phyloP scores from a whole-genome alignment of 2,329 filamentous ascomycete species.

The Apiospora hydei region DNA sequence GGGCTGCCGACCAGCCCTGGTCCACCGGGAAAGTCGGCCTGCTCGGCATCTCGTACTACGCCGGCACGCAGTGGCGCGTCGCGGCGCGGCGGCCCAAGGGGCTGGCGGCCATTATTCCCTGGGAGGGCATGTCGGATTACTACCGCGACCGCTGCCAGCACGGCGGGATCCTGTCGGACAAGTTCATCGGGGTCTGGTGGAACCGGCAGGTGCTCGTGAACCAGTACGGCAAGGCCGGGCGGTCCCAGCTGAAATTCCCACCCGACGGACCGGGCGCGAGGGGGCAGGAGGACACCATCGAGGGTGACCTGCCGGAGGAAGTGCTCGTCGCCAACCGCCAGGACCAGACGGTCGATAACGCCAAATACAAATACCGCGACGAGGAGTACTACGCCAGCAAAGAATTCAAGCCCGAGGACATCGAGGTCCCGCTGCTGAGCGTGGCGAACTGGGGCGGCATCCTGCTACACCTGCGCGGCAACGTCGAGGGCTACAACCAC shows the following conservation, averaged over 20 bases:
- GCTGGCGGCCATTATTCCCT: conserved; percentile 55
- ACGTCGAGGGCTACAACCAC: conserved; percentile 69
- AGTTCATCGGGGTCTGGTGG: conserved; percentile 72
- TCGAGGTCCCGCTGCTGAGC: conserved; percentile 70
- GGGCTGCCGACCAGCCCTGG: conserved; percentile 56
- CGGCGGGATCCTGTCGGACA: conserved; percentile 66
- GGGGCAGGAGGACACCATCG: conserved; percentile 57
- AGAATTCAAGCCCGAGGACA: conserved; percentile 70
- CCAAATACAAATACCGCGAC: conserved; percentile 63
- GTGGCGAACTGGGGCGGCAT: conserved; percentile 79
- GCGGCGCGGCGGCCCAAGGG: conserved; percentile 55
- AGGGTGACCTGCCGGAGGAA: conserved; percentile 63
- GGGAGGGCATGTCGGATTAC: conserved; percentile 62
- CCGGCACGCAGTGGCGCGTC: conserved; percentile 56
- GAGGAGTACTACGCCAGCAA: conserved; percentile 70
- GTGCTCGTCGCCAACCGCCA: conserved; percentile 56
- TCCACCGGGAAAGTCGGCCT: conserved; percentile 57
- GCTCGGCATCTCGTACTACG: conserved; percentile 57
- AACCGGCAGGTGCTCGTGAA: conserved; percentile 70
- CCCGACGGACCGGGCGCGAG: conserved; percentile 40
- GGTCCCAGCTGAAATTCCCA: conserved; percentile 41
- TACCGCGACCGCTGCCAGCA: conserved; percentile 66
- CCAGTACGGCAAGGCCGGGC: conserved; percentile 65
- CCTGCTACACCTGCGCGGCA: conserved; percentile 71
- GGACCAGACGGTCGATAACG: conserved; percentile 56